Evolutionary conservation across 495 filamentous ascomycete species (phyloP).

Genomic region (Annulohypoxylon stygium): DNA sequence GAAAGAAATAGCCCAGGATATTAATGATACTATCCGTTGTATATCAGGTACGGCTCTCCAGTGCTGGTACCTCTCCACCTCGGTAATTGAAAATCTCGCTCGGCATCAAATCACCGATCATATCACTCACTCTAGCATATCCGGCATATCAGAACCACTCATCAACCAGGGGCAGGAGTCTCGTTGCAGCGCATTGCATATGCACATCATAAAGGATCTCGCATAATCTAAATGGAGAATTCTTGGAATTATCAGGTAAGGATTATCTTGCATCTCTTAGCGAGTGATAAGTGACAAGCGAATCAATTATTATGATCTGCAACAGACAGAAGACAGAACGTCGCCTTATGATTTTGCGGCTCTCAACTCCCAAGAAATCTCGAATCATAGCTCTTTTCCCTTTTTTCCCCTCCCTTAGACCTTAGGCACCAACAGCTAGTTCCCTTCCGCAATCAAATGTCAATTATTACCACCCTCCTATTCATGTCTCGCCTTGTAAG

Average conservation of each 20-base stretch:
- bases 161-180: slow-evolving; percentile 9
- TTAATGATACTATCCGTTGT: slow-evolving; percentile 20
- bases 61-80: background rate
- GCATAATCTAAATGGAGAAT: slow-evolving; percentile 25
- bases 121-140: background rate
- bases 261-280: slow-evolving; percentile 8
- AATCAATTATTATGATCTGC: slow-evolving; percentile 25
- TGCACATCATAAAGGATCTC: slow-evolving; percentile 26
- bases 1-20: slow-evolving; percentile 1
- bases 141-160: background rate
- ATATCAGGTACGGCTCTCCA: slow-evolving; percentile 24
- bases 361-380: slow-evolving; percentile 47
- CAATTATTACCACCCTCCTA: slow-evolving; percentile 4
- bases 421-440: slow-evolving; percentile 1
- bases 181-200: slow-evolving; percentile 18
- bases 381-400: slow-evolving; percentile 17
- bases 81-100: background rate
- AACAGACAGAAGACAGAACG: slow-evolving; percentile 12
- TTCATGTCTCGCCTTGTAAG: background rate
- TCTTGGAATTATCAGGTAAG: slow-evolving; percentile 13
- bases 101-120: background rate
- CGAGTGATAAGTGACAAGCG: slow-evolving; percentile 27
- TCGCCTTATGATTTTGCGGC: slow-evolving; percentile 23
- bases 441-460: slow-evolving; percentile 13
- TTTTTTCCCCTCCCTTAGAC: background rate